A percentile compares a stretch with the other conserved stretches of the same genome.
Evolutionary conservation across 1,139 yeast genomes (phyloP).

Genomic region (Yamadazyma blattariae): DNA sequence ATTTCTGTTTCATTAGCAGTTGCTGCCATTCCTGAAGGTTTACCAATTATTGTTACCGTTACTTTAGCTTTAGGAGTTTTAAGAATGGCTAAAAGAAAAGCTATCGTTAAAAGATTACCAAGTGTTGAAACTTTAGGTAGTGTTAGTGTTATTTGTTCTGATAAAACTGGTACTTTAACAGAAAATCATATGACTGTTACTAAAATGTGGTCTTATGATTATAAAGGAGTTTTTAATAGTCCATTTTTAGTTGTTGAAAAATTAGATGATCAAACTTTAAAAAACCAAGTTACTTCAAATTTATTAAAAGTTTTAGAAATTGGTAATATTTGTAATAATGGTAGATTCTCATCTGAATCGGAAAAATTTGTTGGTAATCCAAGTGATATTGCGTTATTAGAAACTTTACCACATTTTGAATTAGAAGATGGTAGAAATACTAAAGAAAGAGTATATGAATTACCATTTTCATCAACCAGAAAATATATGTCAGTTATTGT

Average conservation of each 20-base stretch:
- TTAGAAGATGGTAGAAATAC: slow-evolving; percentile 66
- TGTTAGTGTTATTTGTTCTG: slow-evolving; percentile 92
- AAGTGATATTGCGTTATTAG: slow-evolving; percentile 87
- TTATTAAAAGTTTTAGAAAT: slow-evolving; percentile 55
- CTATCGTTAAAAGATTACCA: slow-evolving; percentile 89
- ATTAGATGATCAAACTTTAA: slow-evolving; percentile 36
- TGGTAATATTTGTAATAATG: slow-evolving; percentile 81
- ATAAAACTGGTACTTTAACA: slow-evolving; percentile 93
- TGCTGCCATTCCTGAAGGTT: slow-evolving; percentile 97
- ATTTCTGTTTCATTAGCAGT: slow-evolving; percentile 95
- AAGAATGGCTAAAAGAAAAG: slow-evolving; percentile 91
- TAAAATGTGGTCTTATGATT: slow-evolving; percentile 77
- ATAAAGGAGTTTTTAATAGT: slow-evolving; percentile 50
- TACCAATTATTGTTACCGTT: slow-evolving; percentile 95
- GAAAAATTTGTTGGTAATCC: slow-evolving; percentile 86
- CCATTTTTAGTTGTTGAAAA: slow-evolving; percentile 51
- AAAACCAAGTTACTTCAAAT: slow-evolving; percentile 49
- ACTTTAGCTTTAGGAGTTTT: slow-evolving; percentile 92
- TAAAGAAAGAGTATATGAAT: slow-evolving; percentile 59
- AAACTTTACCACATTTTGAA: slow-evolving; percentile 67
- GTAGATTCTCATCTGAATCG: slow-evolving; percentile 65
- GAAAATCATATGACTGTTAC: slow-evolving; percentile 93
- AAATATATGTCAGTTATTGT: slow-evolving; percentile 85
- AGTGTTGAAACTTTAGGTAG: slow-evolving; percentile 95
- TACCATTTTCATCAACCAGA: slow-evolving; percentile 80